A percentile compares a stretch with the other conserved stretches of the same genome.
Evolutionary conservation across 2,329 filamentous ascomycete genomes (phyloP).

Genomic region (Furcasterigmium sp.): DNA sequence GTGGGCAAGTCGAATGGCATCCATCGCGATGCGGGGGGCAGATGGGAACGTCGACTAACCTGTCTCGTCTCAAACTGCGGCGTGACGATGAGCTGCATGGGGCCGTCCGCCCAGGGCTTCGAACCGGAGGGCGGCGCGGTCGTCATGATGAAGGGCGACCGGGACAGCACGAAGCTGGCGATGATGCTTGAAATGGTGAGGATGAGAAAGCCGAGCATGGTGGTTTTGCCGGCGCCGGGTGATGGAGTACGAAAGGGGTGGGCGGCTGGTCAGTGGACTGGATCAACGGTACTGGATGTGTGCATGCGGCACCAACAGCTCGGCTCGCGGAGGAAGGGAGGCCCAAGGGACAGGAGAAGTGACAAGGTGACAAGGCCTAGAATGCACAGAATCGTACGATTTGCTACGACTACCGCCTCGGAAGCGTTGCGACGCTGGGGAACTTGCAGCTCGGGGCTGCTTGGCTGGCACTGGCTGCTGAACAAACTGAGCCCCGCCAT

Average conservation of each 20-base stretch:
- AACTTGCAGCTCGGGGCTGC: neutral
- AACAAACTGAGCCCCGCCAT: neutral
- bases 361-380: neutral
- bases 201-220: slow-evolving; percentile 15
- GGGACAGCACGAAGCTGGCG: slow-evolving; percentile 23
- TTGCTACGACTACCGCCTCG: neutral
- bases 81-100: slow-evolving; percentile 48
- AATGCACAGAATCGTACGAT: neutral
- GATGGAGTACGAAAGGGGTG: slow-evolving; percentile 5
- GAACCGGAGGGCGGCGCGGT: slow-evolving; percentile 22
- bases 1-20: slow-evolving; percentile 1
- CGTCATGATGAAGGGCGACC: slow-evolving; percentile 28
- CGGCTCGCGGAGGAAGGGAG: too few species aligned
- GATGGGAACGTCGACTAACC: slow-evolving; percentile 21
- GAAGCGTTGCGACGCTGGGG: neutral
- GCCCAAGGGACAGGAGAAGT: neutral
- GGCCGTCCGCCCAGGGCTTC: slow-evolving; percentile 47
- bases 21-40: neutral
- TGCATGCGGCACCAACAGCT: too few species aligned
- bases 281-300: too few species aligned
- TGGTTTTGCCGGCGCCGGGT: slow-evolving; percentile 15
- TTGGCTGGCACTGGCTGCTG: neutral
- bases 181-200: slow-evolving; percentile 22
- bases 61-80: slow-evolving; percentile 48
- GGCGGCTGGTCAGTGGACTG: too few species aligned